Percentiles rank a stretch among this genome's conserved stretches.
Evolutionary conservation across 495 filamentous ascomycete species (phyloP).

Genomic region (Penicillium nucicola): DNA sequence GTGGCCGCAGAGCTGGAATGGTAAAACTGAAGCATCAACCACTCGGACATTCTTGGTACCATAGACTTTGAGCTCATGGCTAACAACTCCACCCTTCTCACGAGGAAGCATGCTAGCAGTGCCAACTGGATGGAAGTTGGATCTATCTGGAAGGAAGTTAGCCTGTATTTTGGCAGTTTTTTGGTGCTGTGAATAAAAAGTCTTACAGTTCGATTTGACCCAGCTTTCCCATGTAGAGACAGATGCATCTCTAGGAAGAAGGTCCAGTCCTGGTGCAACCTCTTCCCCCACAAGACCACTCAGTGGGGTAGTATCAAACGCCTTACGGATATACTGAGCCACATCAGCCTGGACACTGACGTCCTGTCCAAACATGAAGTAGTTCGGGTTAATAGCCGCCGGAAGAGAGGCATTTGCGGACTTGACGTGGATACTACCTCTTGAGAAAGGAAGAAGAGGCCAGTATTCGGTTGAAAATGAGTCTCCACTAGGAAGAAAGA

Average conservation of each 20-base stretch:
- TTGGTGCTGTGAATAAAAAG: background rate
- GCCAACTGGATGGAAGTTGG: background rate
- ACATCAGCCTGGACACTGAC: background rate
- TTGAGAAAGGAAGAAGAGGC: no score
- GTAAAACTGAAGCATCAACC: constrained; percentile 54
- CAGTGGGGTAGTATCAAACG: background rate
- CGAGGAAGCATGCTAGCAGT: constrained; percentile 31
- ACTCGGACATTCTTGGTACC: constrained; percentile 47
- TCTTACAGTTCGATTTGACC: background rate
- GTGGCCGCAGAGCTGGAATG: constrained; percentile 52
- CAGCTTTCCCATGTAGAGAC: background rate
- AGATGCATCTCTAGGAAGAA: background rate
- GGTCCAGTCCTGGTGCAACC: background rate
- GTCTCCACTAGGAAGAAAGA: no score
- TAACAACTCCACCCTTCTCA: constrained; percentile 49
- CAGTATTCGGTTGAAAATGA: background rate
- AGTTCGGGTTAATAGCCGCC: background rate
- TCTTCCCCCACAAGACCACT: background rate
- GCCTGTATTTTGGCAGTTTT: background rate
- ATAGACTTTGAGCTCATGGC: constrained; percentile 43
- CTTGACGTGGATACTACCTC: no score
- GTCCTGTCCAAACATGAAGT: background rate
- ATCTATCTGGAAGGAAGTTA: constrained; percentile 5
- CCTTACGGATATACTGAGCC: background rate
- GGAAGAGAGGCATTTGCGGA: background rate